Base-by-base conservation (phyloP, 1,139 yeast genomes). In the Pichia sp. region DNA sequence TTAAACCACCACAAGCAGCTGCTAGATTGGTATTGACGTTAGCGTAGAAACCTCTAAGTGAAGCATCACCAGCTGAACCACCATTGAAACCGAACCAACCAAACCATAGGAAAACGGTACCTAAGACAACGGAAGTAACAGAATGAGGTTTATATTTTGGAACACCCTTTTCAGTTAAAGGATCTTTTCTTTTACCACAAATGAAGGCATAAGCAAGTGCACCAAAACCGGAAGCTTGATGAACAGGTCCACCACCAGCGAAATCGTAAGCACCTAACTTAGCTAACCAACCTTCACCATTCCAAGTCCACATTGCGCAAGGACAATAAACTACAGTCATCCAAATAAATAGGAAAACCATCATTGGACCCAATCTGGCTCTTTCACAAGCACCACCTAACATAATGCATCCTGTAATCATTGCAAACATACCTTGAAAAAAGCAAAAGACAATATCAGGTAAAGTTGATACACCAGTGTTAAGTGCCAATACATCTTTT, bases 31-130 rank as follows among this genome's bases (percentile, higher is more conserved):
- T 86, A 72, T 85, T 86, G 57, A 84, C 84, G 61, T 84, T 77
- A 24, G 96, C 95, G 68, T 88, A 86, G 84, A 86, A 85, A 43
- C 95, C 88, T 67, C 96, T 82, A 61, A 89, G 79, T 47, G 89
- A 64, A 32, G 95, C 83, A 61, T 84, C 83, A 62, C 95, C 96
- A 42, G 96, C 84, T 38, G 96, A 85, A 55, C 97, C 96, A 63
- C 96, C 96, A 71, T 91, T 89, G 76, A 89, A 89, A 40, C 96
- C 96, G 58, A 84, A 86, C 97, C 98, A 89, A 35, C 97, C 97
- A 56, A 89, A 86, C 96, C 96, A 89, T 56, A 89, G 75, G 69
- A 91, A 84, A 4, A 85, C 80, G 19, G 96, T 88, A 43, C 97
- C 98, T 48, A 89, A 68, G n/a, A 88, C 96, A 46, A 86, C 85